Base-by-base conservation (phyloP, 768 basidiomycete genomes). In the Agaricus subrufescens region DNA sequence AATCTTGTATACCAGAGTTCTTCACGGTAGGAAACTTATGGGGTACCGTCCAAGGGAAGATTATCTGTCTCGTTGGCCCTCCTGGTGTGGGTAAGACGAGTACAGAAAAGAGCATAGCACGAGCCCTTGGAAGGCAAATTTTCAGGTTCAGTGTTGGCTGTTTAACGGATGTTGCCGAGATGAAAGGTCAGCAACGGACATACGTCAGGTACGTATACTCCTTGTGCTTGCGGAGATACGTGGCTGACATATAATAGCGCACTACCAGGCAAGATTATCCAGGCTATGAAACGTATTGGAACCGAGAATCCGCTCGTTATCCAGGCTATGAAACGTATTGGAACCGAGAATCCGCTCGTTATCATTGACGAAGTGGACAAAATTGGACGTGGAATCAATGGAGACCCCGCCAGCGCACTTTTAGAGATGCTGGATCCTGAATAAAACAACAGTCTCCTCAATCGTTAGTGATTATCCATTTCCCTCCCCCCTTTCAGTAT, bases 111-210 rank as follows among this genome's bases (percentile, higher is more conserved):
- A 19, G 19, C 19, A 19, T 19, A 19, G 19, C 97, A 0, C 81
- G 94, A 14, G 95, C 96, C 3, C 75, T 99, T 25, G 85, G 88
- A 27, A 74, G 95, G 57, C 86, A 93, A 68, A 98, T 98, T 75
- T 98, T 95, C 83, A 81, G 94, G 48, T 97, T 99, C 74, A 93
- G 90, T 8, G 96, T 98, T 3, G 96, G 97, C 60, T 95, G 97
- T 14, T 71, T 99, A 66, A 93, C 92, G 46, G 97, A 19, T 19
- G 19, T 19, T 19, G 19, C 19, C 19, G 19, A 19, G 19, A 19
- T 19, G 19, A 19, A 19, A 99, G 19, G 19, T 19, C 19, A 19
- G 19, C 19, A 19, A 19, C 19, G 19, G 19, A 19, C 19, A 19
- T 19, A 19, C 19, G 19, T 19, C 19, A 19, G 19, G 19, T 19